These are phyloP conservation scores for Tephrocybe sp. DNA, from an alignment of 768 basidiomycete genomes.

Conservation along the genomic window DNA sequence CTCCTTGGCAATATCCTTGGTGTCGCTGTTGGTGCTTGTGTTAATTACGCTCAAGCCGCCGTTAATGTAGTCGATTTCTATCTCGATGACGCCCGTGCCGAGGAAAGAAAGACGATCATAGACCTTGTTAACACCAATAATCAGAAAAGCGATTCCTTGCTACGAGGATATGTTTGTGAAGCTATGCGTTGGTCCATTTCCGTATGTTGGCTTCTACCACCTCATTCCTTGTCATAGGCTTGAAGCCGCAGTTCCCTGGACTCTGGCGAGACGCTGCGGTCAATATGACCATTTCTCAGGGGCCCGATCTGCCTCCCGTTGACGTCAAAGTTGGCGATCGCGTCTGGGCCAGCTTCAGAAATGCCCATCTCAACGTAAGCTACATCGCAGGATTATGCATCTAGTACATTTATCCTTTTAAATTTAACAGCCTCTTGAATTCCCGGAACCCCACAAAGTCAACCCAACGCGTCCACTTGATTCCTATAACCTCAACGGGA, in stretches of 20 bases:
- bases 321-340: conserved; percentile 39
- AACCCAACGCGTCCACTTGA: conserved; percentile 36
- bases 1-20: conserved; percentile 44
- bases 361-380: conserved; percentile 41
- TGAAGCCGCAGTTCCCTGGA: conserved; percentile 40
- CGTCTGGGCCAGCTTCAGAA: conserved; percentile 38
- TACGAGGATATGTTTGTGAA: conserved; percentile 50
- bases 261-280: conserved; percentile 36
- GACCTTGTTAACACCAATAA: conserved; percentile 32
- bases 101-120: conserved; percentile 38
- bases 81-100: conserved; percentile 37
- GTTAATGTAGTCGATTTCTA: conserved; percentile 54
- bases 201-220: neutral
- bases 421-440: conserved; percentile 33
- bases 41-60: conserved; percentile 46
- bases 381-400: too few species aligned
- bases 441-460: conserved; percentile 38
- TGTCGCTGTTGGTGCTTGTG: conserved; percentile 44
- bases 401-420: conserved; percentile 8
- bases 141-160: conserved; percentile 28
- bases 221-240: conserved; percentile 19
- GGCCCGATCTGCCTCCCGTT: conserved; percentile 30
- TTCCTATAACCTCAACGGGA: conserved; percentile 29
- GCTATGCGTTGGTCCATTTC: conserved; percentile 40
- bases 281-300: conserved; percentile 34